Percentiles rank a stretch among this genome's conserved stretches.
Evolutionary conservation across 495 filamentous ascomycete genomes (phyloP).

Genomic region (Xylaria sp.): DNA sequence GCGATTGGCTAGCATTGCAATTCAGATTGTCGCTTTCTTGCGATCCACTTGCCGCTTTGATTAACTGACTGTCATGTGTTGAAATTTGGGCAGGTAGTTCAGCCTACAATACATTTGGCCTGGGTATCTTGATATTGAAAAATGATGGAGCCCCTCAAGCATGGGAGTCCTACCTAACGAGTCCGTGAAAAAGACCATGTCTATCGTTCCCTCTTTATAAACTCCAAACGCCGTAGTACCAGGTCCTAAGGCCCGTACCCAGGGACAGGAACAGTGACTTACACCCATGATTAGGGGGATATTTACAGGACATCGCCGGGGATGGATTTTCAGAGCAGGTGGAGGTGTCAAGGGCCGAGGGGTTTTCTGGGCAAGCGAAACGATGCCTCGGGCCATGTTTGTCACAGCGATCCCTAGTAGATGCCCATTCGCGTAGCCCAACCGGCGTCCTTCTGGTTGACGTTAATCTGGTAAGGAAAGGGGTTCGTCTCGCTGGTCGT

Average conservation of each 20-base stretch:
- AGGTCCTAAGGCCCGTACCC: conserved; percentile 1
- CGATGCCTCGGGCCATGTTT: neutral
- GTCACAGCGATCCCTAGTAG: conserved; percentile 55
- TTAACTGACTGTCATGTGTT: neutral
- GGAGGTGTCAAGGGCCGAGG: neutral
- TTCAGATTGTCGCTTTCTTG: conserved; percentile 5
- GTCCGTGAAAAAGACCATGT: conserved; percentile 17
- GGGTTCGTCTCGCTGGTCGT: conserved; percentile 91
- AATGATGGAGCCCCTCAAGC: conserved; percentile 17
- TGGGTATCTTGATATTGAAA: conserved; percentile 31
- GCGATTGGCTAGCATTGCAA: conserved; percentile 11
- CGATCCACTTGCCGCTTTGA: neutral
- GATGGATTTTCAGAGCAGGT: conserved; percentile 1
- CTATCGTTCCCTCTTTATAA: conserved; percentile 27
- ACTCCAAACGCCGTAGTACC: conserved; percentile 28
- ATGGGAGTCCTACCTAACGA: conserved; percentile 16
- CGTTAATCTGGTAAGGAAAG: conserved; percentile 90
- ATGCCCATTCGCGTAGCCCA: conserved; percentile 84
- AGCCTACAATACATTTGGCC: conserved; percentile 1
- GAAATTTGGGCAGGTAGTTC: neutral
- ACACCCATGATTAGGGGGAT: neutral
- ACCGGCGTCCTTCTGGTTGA: conserved; percentile 77
- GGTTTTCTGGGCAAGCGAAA: conserved; percentile 4
- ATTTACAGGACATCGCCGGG: conserved; percentile 18
- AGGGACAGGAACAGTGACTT: conserved; percentile 7